Base-by-base conservation (phyloP, 192 early-diverging fungal genomes). In the Dimargaris verticillata region DNA sequence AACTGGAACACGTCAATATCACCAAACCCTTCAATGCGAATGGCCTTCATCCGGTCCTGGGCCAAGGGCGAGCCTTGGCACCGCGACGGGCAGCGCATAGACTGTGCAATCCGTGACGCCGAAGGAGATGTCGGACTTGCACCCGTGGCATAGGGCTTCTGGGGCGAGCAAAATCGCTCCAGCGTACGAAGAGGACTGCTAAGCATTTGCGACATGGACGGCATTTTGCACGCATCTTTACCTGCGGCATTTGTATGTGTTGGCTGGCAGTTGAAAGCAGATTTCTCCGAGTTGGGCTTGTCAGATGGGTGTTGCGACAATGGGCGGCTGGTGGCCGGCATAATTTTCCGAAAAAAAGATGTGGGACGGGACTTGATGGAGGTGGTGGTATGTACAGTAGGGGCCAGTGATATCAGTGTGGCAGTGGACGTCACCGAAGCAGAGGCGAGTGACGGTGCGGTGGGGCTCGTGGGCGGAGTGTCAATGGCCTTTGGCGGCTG, bases 1-100 rank as follows among this genome's bases (percentile, higher is more conserved):
- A 76, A 66, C 44, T 73, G 62, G 38, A 88, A 72, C 14, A 81
- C 75, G 3, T 83, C 81, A 18, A 72, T 67, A 9, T 78, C 83
- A 44, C 86, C 86, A 10, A 62, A 62, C 18, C 71, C 62, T 14
- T 74, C 62, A 61, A 84, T 71, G 66, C 72, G 70, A 38, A 82
- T 74, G 13, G 80, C 75, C 28, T 68, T 59, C 66, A 69, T 72
- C 25, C 65, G 64, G 10, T 7, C 20, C 28, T 53, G 52, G 25
- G 20, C 26, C 10, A 15, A 9, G 15, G 44, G 44, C 15, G 44
- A 9, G 7, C 10, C 15, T 7, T 15, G 44, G 44, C 15, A 9
- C 10, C 10, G 7, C 15, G 44, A 12, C 44, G 44, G 15, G 44
- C 10, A 15, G 15, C 44, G 15, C 10, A 45, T 45, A 12, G 17